phyloP scores from a whole-genome alignment of 345 rosid species.

The Lumnitzera racemosa region DNA sequence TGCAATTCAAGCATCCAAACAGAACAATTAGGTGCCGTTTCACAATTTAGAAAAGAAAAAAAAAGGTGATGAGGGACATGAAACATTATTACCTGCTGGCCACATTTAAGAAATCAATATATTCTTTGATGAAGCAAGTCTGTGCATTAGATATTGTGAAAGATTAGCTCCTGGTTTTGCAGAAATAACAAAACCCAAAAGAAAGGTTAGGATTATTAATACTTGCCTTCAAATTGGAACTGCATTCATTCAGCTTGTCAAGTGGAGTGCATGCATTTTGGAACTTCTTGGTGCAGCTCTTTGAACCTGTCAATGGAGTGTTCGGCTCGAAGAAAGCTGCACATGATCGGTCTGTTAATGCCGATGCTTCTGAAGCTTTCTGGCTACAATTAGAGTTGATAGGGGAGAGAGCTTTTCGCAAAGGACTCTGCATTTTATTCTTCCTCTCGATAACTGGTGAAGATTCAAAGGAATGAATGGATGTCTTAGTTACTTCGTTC shows the following conservation, averaged over 20 bases:
- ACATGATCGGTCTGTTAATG: conserved; percentile 8
- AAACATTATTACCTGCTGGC: conserved; percentile 53
- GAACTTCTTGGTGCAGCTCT: conserved; percentile 13
- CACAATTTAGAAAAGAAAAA: background rate
- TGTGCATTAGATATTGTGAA: conserved; percentile 19
- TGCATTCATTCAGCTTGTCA: conserved; percentile 41
- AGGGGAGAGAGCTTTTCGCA: conserved; percentile 56
- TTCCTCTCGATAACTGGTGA: conserved; percentile 19
- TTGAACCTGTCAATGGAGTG: conserved; percentile 43
- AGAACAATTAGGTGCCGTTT: background rate
- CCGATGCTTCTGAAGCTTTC: conserved; percentile 13
- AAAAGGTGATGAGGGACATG: background rate
- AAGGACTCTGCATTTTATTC: conserved; percentile 29
- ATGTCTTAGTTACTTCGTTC: background rate
- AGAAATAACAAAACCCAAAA: background rate
- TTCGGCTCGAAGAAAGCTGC: conserved; percentile 22
- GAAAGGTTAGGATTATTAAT: background rate
- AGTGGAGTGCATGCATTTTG: conserved; percentile 36
- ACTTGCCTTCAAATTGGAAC: conserved; percentile 56
- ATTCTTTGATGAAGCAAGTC: conserved; percentile 57
- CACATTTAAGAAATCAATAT: conserved; percentile 55
- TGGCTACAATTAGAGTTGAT: conserved; percentile 32
- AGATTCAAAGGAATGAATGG: background rate
- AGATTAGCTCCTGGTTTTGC: conserved; percentile 3
- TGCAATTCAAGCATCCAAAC: conserved; percentile 15